Base-by-base conservation (phyloP, 768 basidiomycete genomes). In the Phanerodontia chrysosporium region DNA sequence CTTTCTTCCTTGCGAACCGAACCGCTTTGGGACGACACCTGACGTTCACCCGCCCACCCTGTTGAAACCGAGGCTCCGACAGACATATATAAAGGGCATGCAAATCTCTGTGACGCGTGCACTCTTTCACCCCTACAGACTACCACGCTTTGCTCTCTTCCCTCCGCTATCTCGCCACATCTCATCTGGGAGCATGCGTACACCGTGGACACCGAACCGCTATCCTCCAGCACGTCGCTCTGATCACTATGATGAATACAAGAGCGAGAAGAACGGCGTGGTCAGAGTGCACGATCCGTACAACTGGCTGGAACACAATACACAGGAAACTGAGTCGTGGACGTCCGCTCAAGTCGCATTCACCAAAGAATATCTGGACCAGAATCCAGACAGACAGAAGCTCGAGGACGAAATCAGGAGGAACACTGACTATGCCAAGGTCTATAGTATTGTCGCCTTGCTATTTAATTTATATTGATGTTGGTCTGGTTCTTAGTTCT, bases 251-350 rank as follows among this genome's bases (percentile, higher is more conserved):
- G 87, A 90, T 69, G 69, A 78, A 32, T 93, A 89, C 75, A 80
- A 85, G 69, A 88, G 84, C 70, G 80, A 83, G 64, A 70, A 73
- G 46, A 7, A 77, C n/a, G 89, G 86, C 24, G 67, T 83, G 55
- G 85, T 91, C 42, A 73, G 73, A 39, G 84, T 93, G 0, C 71
- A 76, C 3, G 86, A 91, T 70, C 89, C 90, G 6, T 90, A 90
- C 73, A 73, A 80, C 45, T 92, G 90, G 89, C 76, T 93, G 22
- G 88, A 91, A 60, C 74, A 81, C 28, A 70, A 84, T 63, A 77
- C 79, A 27, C 72, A 80, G 18, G 88, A 92, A 69, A 88, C 85
- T 0, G 79, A 86, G 51, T 67, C 74, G 39, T 90, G 88, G 87
- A 84, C 78, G 1, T 75, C 79, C 25, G 78, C 75, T 8, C 89